phyloP scores from a whole-genome alignment of 2,329 filamentous ascomycete species.

The Septoria linicola region DNA sequence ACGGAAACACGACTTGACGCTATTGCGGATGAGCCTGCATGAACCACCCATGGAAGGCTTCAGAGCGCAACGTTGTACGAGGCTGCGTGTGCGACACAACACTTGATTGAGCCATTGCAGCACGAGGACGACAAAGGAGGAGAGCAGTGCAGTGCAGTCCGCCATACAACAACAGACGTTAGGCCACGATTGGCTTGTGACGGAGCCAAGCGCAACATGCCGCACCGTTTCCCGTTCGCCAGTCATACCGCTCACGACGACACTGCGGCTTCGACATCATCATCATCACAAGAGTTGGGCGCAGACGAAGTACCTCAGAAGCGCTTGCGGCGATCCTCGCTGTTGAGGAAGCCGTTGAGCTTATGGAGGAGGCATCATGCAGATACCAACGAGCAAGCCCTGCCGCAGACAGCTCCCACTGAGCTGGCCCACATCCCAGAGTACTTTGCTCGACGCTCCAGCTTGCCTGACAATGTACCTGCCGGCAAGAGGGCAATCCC shows the following conservation, averaged over 20 bases:
- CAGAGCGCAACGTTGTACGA: slow-evolving; percentile 19
- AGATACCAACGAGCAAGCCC: slow-evolving; percentile 11
- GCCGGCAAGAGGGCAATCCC: slow-evolving; percentile 54
- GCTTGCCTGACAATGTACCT: slow-evolving; percentile 27
- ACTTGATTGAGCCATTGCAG: slow-evolving; percentile 12
- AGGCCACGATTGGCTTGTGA: slow-evolving; percentile 2
- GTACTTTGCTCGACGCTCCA: slow-evolving; percentile 26
- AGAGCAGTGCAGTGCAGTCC: background rate
- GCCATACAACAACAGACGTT: slow-evolving; percentile 16
- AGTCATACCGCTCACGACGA: slow-evolving; percentile 25
- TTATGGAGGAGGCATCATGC: slow-evolving; percentile 32
- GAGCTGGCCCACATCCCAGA: slow-evolving; percentile 34
- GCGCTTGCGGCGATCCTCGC: slow-evolving; percentile 23
- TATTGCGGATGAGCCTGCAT: slow-evolving; percentile 12
- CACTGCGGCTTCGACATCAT: slow-evolving; percentile 19
- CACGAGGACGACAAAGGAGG: slow-evolving; percentile 3
- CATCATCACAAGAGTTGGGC: slow-evolving; percentile 29
- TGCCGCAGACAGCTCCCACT: slow-evolving; percentile 27
- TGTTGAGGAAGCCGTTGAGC: slow-evolving; percentile 27
- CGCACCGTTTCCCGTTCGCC: slow-evolving; percentile 36
- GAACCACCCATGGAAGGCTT: slow-evolving; percentile 19
- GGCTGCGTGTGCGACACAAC: slow-evolving; percentile 17
- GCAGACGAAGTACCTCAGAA: slow-evolving; percentile 27
- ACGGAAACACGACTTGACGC: slow-evolving; percentile 14
- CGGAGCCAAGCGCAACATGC: slow-evolving; percentile 29